A percentile compares a stretch with the other conserved stretches of the same genome.
phyloP scores from a whole-genome alignment of 2,329 filamentous ascomycete species.

The Nothophoma quercina region DNA sequence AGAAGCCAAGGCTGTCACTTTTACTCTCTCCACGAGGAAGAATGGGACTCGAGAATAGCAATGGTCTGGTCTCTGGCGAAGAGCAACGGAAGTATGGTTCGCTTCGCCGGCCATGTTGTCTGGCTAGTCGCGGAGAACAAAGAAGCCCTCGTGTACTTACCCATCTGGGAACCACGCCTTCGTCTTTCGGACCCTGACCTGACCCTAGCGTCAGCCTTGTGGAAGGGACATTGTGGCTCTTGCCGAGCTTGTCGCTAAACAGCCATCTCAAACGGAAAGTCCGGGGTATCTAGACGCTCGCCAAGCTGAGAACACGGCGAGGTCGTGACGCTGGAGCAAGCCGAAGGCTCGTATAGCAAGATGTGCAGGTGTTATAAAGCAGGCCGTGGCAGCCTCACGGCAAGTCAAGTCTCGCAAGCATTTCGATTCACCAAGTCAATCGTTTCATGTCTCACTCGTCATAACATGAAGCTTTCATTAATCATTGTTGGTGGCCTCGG shows the following conservation, averaged over 20 bases:
- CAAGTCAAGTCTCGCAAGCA: background rate
- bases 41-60: background rate
- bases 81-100: background rate
- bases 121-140: background rate
- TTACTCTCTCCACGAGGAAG: background rate
- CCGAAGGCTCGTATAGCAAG: background rate
- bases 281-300: conserved; percentile 6
- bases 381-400: background rate
- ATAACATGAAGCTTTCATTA: conserved; percentile 27
- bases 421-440: background rate
- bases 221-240: background rate
- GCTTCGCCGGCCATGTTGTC: conserved; percentile 2
- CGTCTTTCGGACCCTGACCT: background rate
- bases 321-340: conserved; percentile 6
- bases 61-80: background rate
- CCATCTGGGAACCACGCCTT: background rate
- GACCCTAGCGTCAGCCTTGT: background rate
- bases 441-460: background rate
- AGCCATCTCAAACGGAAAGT: background rate
- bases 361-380: background rate
- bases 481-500: conserved; percentile 21
- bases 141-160: background rate
- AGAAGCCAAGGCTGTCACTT: background rate
- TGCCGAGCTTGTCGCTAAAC: background rate
- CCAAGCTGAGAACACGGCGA: conserved; percentile 8